These are phyloP conservation scores for Gossypium anomalum DNA, from an alignment of 345 rosid species.

Conservation along the genomic window DNA sequence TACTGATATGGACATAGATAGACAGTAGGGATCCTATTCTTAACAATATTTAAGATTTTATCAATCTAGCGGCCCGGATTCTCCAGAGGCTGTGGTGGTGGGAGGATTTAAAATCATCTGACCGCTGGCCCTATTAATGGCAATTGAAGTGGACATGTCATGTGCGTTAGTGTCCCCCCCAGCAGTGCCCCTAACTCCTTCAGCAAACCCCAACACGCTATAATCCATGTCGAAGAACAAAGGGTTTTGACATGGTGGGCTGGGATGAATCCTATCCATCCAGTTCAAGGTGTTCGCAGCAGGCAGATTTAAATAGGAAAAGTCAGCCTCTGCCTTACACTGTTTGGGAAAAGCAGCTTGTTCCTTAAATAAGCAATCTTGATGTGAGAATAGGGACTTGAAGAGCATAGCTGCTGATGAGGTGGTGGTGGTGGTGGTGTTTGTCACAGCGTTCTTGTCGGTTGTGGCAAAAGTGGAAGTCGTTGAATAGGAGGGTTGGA, in stretches of 20 bases:
- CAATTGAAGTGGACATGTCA: slow-evolving; percentile 42
- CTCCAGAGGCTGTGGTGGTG: slow-evolving; percentile 28
- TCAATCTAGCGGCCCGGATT: slow-evolving; percentile 49
- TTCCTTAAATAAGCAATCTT: slow-evolving; percentile 36
- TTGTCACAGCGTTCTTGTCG: slow-evolving; percentile 17
- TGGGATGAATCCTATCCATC: slow-evolving; percentile 35
- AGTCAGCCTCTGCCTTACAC: slow-evolving; percentile 54
- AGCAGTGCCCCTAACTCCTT: slow-evolving; percentile 17
- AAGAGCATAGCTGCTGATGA: slow-evolving; percentile 40
- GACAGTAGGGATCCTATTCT: neutral
- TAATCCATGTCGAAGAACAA: slow-evolving; percentile 47
- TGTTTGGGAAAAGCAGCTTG: slow-evolving; percentile 36
- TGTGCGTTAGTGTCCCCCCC: slow-evolving; percentile 22
- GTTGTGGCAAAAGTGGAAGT: neutral
- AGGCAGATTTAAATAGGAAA: slow-evolving; percentile 37
- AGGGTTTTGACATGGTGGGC: slow-evolving; percentile 37
- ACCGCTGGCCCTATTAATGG: slow-evolving; percentile 33
- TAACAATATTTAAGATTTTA: slow-evolving; percentile 8
- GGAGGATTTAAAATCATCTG: slow-evolving; percentile 47
- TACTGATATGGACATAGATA: neutral
- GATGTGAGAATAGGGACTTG: slow-evolving; percentile 47
- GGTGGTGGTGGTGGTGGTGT: slow-evolving; percentile 11
- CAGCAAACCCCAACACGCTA: slow-evolving; percentile 33
- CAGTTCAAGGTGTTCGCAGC: slow-evolving; percentile 34
- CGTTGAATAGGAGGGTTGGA: slow-evolving; percentile 19